These are phyloP conservation scores for Penicillium sp. DNA, from an alignment of 2,329 filamentous ascomycete species.

Conservation along the genomic window DNA sequence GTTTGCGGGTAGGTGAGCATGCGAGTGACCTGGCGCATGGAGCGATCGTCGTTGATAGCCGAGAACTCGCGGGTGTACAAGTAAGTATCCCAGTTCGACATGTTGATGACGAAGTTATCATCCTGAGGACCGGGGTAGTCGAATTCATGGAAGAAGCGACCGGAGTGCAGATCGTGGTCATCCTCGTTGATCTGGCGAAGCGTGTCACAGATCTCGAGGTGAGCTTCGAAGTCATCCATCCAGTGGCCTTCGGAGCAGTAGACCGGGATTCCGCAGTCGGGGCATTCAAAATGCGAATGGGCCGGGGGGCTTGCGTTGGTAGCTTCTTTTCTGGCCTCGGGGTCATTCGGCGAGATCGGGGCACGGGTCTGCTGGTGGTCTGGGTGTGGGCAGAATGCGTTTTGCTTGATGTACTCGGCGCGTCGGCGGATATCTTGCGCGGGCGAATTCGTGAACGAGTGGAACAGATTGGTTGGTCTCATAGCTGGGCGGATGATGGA, in stretches of 20 bases:
- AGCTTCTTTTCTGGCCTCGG: constrained; percentile 60
- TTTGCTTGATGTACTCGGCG: constrained; percentile 87
- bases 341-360: constrained; percentile 64
- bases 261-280: constrained; percentile 90
- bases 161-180: constrained; percentile 89
- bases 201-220: constrained; percentile 89
- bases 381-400: constrained; percentile 91
- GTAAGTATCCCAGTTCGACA: constrained; percentile 98
- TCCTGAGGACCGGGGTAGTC: constrained; percentile 86
- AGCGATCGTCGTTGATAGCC: constrained; percentile 86
- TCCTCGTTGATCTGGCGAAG: constrained; percentile 95
- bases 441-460: constrained; percentile 86
- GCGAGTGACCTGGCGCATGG: constrained; percentile 88
- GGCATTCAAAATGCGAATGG: constrained; percentile 91
- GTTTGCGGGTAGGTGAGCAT: constrained; percentile 93
- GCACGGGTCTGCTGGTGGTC: constrained; percentile 76
- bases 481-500: constrained; percentile 50
- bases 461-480: constrained; percentile 81
- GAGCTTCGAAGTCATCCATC: constrained; percentile 91
- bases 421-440: constrained; percentile 83
- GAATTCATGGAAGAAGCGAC: constrained; percentile 90
- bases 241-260: constrained; percentile 95
- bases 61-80: constrained; percentile 89
- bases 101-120: constrained; percentile 90
- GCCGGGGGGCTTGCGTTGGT: constrained; percentile 59